Evolutionary conservation across 108 stramenopile species (phyloP), one percentile per base, ranked within the genome.

Genomic region (Cylindrotheca closterium): DNA sequence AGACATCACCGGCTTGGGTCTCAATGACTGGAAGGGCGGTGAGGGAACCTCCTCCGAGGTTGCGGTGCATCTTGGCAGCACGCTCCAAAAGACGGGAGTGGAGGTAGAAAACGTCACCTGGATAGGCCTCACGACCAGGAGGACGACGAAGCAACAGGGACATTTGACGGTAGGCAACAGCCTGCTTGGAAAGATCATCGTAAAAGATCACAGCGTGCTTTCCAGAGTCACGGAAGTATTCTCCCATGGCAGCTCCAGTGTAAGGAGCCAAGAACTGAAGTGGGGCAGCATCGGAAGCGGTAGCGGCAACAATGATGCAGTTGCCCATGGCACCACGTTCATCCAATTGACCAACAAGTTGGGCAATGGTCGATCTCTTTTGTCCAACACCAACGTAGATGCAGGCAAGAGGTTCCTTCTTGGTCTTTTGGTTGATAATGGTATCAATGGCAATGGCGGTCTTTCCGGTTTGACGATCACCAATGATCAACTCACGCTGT

Each of bases 381-480:
- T 99, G 98, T 81, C 98, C 98, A 64, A 99, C 96, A 75, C 97
- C 98, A 63, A 99, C 98, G 93, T 99, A 99, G 78, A 99, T 97
- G 78, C 98, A 99, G 70, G 95, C 96, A 58, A 99, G 89, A 55
- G 96, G 95, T 46, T 98, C 98, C 79, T 92, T 92, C 89, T 96
- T 96, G 82, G 96, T 97, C 89, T 97, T 99, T 88, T 99, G 97
- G 96, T 99, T 99, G 89, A 99, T 99, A 74, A 99, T 98, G 85
- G 98, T 99, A 73, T 99, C 98, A 75, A 99, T 97, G 81, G 97
- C 97, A 79, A 99, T 98, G 68, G 98, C 98, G 48, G 98, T 99
- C 94, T 99, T 99, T 55, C 98, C 98, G 33, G 98, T 99, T 85
- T 99, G 98, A 86, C 98, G 96, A 94, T 99, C 98, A 64, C 95